phyloP scores from a whole-genome alignment of 2,329 filamentous ascomycete genomes.

The Pseudogymnoascus sp. region DNA sequence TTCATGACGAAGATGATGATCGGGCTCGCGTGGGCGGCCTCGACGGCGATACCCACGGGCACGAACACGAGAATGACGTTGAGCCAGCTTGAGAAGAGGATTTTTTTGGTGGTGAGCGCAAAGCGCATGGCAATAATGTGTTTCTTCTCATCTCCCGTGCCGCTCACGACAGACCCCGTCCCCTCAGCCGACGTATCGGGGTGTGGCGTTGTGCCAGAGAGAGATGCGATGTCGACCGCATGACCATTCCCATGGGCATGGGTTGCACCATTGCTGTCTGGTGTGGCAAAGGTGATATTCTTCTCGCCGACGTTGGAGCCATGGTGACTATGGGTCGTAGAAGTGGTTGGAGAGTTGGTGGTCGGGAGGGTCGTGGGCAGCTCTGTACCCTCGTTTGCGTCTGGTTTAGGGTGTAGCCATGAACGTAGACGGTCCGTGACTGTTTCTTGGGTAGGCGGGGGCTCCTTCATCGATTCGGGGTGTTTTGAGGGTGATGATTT shows the following conservation, averaged over 20 bases:
- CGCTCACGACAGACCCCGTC: constrained; percentile 48
- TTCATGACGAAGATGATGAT: constrained; percentile 66
- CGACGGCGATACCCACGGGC: constrained; percentile 62
- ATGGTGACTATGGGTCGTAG: neutral
- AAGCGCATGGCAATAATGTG: constrained; percentile 23
- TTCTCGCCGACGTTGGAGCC: neutral
- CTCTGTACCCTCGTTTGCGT: neutral
- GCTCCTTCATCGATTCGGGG: constrained; percentile 4
- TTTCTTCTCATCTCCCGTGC: constrained; percentile 21
- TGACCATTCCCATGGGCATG: neutral
- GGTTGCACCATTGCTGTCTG: neutral
- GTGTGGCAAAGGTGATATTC: neutral
- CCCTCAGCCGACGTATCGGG: constrained; percentile 32
- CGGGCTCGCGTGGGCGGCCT: constrained; percentile 44
- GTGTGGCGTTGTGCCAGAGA: neutral
- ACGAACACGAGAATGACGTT: constrained; percentile 72
- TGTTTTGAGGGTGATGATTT: neutral
- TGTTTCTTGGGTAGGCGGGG: neutral
- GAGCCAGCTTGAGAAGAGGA: constrained; percentile 66
- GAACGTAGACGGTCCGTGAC: constrained; percentile 1
- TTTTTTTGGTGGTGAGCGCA: constrained; percentile 39
- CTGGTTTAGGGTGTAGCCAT: constrained; percentile 3
- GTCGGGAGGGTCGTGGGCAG: neutral
- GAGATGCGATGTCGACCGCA: neutral
- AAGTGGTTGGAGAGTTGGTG: neutral